Conservation (phyloP, 305 asterid species). For the Andrographis paniculata region DNA sequence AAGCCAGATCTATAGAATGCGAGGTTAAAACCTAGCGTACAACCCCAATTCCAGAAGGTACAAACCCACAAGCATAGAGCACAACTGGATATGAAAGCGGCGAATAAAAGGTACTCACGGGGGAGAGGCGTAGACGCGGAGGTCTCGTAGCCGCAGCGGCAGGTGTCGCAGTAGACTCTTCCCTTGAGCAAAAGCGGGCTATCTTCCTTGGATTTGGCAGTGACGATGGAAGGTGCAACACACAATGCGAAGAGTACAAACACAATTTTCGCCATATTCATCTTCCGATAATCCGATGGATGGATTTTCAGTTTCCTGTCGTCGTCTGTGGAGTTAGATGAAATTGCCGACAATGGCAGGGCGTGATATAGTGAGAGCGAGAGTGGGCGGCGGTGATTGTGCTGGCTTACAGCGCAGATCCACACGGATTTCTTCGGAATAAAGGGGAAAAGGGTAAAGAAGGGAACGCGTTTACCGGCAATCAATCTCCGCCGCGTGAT, state of each 20-base stretch:
- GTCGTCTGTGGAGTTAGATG: not conserved
- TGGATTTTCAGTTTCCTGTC: not conserved
- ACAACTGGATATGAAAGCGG: not conserved
- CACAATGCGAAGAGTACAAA: conserved; percentile 34
- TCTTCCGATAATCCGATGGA: not conserved
- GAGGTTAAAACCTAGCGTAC: no score
- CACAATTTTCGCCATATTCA: conserved; percentile 36
- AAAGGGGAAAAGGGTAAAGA: no score
- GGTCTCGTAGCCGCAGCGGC: conserved; percentile 77
- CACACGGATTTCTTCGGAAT: no score
- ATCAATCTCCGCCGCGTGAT: no score
- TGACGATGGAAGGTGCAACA: conserved; percentile 30
- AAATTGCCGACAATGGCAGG: no score
- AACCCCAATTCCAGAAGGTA: no score
- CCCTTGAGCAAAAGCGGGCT: conserved; percentile 38
- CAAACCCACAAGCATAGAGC: no score
- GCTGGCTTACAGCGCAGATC: no score
- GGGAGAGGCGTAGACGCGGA: conserved; percentile 36
- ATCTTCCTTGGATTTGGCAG: conserved; percentile 14
- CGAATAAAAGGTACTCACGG: conserved; percentile 20
- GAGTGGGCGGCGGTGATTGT: no score
- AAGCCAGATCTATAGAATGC: no score
- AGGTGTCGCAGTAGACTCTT: conserved; percentile 58
- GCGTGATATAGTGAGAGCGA: no score
- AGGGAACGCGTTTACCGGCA: no score